These are phyloP conservation scores for Conoideocrella luteorostrata DNA, from an alignment of 2,329 filamentous ascomycete genomes.

Conservation along the genomic window DNA sequence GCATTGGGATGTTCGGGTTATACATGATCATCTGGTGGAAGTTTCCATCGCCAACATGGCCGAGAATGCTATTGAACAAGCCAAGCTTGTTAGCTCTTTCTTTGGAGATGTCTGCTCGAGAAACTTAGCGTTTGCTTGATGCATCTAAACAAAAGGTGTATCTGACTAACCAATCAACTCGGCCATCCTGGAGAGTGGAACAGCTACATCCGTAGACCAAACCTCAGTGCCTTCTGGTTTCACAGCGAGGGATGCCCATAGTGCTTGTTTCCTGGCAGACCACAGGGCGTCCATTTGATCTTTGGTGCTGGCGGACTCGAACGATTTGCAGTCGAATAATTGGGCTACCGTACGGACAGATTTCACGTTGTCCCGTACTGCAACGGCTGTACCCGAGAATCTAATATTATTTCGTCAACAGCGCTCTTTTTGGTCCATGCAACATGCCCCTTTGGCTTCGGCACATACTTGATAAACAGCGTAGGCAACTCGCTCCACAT, in stretches of 20 bases:
- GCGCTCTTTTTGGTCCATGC: neutral
- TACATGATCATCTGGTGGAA: constrained; percentile 53
- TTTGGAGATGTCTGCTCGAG: constrained; percentile 54
- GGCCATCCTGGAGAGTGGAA: constrained; percentile 64
- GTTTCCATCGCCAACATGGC: constrained; percentile 70
- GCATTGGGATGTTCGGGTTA: constrained; percentile 44
- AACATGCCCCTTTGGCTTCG: neutral
- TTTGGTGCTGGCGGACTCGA: constrained; percentile 60
- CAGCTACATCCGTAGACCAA: constrained; percentile 78
- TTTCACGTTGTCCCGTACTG: constrained; percentile 55
- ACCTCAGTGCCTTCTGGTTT: constrained; percentile 53
- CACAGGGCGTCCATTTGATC: constrained; percentile 65
- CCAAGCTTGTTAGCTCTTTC: constrained; percentile 56
- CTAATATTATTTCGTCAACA: no score
- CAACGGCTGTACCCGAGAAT: constrained; percentile 58
- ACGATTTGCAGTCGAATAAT: constrained; percentile 45
- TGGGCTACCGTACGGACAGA: constrained; percentile 49
- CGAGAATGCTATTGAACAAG: constrained; percentile 59
- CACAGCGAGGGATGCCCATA: constrained; percentile 67
- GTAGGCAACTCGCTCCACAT: constrained; percentile 65
- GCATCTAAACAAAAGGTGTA: neutral
- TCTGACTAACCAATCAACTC: constrained; percentile 51
- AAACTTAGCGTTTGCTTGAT: no score
- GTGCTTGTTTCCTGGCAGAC: constrained; percentile 67
- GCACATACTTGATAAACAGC: constrained; percentile 58